phyloP scores from a whole-genome alignment of 257 asterid species.

The Plantago elongata region DNA sequence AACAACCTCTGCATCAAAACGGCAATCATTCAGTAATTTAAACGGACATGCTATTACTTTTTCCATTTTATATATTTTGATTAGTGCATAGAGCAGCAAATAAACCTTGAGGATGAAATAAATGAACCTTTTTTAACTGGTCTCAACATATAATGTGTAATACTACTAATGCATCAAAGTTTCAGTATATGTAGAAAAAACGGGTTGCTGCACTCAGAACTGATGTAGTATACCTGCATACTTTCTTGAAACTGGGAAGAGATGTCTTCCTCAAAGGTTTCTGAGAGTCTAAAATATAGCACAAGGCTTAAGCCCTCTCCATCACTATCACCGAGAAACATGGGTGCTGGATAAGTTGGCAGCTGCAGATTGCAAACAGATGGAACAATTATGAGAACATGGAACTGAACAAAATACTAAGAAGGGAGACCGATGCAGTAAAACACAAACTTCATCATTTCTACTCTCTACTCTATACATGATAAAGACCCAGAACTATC shows the following conservation, averaged over 20 bases:
- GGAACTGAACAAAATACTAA: background rate
- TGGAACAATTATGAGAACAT: background rate
- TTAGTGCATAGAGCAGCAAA: no score
- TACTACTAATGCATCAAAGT: background rate
- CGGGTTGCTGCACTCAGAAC: background rate
- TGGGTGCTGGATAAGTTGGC: conserved; percentile 53
- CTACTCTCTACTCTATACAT: no score
- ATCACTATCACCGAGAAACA: conserved; percentile 64
- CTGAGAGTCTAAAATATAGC: conserved; percentile 51
- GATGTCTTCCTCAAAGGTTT: conserved; percentile 40
- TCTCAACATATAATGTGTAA: background rate
- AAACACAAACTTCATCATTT: no score
- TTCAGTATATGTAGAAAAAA: background rate
- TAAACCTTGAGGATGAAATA: no score
- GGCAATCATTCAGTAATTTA: background rate
- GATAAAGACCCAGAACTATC: no score
- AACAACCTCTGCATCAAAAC: conserved; percentile 47
- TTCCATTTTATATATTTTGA: no score
- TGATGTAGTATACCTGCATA: conserved; percentile 38
- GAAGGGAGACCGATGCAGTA: no score
- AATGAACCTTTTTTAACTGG: no score
- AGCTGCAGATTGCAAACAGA: conserved; percentile 27
- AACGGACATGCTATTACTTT: background rate
- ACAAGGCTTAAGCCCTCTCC: conserved; percentile 76
- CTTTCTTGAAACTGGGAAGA: conserved; percentile 56